Evolutionary conservation across 2,329 filamentous ascomycete genomes (phyloP).

Genomic region (Tympanopsis confertula): DNA sequence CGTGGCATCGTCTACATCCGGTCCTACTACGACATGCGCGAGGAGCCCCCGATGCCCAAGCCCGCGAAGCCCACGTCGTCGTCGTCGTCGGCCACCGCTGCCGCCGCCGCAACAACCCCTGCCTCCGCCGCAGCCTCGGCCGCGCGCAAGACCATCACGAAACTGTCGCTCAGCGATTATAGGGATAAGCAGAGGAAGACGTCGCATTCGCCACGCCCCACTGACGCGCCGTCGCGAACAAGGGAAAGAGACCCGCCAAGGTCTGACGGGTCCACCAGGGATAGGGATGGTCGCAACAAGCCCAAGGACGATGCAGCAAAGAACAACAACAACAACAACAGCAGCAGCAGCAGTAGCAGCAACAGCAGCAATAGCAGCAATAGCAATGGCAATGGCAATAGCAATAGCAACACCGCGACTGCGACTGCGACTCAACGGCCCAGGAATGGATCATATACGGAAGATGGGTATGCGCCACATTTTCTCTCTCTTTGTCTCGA

Average conservation of each 20-base stretch:
- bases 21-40: constrained; percentile 43
- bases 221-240: constrained; percentile 4
- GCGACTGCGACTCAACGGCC: too few species aligned
- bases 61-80: too few species aligned
- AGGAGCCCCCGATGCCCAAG: constrained; percentile 31
- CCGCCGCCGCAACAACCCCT: constrained; percentile 9
- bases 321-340: too few species aligned
- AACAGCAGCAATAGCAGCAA: too few species aligned
- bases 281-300: too few species aligned
- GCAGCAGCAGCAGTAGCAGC: too few species aligned
- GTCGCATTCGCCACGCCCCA: constrained; percentile 11
- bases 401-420: too few species aligned
- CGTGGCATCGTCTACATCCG: constrained; percentile 44
- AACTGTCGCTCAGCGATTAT: constrained; percentile 47
- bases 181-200: constrained; percentile 36
- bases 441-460: not conserved
- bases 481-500: not conserved
- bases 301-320: too few species aligned
- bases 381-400: too few species aligned
- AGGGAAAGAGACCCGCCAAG: not conserved
- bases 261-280: not conserved
- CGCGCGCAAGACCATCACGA: constrained; percentile 35
- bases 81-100: too few species aligned
- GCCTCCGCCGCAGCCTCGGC: constrained; percentile 19
- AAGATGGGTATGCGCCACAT: not conserved